A percentile compares a stretch with the other conserved stretches of the same genome.
These are phyloP conservation scores for Metschnikowia lunata DNA, from an alignment of 805 yeast genomes.

Conservation along the genomic window DNA sequence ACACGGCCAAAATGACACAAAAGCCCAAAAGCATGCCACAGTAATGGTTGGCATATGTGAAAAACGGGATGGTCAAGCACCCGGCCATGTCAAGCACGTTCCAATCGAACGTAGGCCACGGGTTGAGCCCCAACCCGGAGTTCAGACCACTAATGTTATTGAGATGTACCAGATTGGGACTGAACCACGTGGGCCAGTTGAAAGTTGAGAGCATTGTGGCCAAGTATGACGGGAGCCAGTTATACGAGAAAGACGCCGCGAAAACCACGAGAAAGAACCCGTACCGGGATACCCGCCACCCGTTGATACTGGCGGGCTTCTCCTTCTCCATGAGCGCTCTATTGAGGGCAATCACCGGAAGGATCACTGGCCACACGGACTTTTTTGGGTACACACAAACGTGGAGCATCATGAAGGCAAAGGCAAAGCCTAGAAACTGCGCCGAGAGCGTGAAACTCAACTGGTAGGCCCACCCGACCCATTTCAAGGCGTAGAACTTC, in stretches of 20 bases:
- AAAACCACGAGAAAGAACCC: slow-evolving; percentile 35
- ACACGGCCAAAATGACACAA: slow-evolving; percentile 28
- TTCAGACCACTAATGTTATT: slow-evolving; percentile 36
- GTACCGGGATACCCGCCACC: slow-evolving; percentile 42
- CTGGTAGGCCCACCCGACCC: slow-evolving; percentile 51
- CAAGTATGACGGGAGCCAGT: slow-evolving; percentile 40
- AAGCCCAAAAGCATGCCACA: slow-evolving; percentile 35
- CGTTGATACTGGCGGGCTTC: slow-evolving; percentile 21
- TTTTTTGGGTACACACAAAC: slow-evolving; percentile 44
- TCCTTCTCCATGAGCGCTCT: slow-evolving; percentile 36
- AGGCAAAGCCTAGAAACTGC: slow-evolving; percentile 61
- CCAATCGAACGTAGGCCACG: slow-evolving; percentile 43
- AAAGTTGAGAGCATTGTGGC: slow-evolving; percentile 37
- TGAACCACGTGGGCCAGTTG: slow-evolving; percentile 46
- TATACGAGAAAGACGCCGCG: slow-evolving; percentile 34
- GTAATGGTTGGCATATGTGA: slow-evolving; percentile 38
- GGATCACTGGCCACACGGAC: slow-evolving; percentile 42
- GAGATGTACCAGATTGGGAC: slow-evolving; percentile 35
- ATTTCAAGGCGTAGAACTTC: slow-evolving; percentile 37
- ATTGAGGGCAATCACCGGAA: slow-evolving; percentile 42
- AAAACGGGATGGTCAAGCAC: slow-evolving; percentile 41
- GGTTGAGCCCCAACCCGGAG: slow-evolving; percentile 39
- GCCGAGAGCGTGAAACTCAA: slow-evolving; percentile 49
- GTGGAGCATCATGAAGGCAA: slow-evolving; percentile 61
- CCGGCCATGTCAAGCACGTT: slow-evolving; percentile 34